A percentile compares a stretch with the other conserved stretches of the same genome.
Evolutionary conservation across 2,329 filamentous ascomycete species (phyloP).

Genomic region (Pleurostoma richardsiae): DNA sequence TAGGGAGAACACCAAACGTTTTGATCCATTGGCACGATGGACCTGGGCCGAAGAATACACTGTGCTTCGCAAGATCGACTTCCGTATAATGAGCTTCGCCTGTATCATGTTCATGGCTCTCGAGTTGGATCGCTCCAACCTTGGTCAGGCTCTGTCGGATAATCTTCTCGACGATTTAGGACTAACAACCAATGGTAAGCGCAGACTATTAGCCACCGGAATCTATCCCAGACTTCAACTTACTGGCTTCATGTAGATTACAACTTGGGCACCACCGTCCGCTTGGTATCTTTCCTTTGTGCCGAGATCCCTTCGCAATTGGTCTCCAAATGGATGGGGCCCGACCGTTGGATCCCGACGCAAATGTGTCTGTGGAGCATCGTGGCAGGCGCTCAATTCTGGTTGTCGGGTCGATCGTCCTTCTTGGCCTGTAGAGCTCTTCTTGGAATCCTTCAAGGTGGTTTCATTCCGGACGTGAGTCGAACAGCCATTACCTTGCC

Average conservation of each 20-base stretch:
- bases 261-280: conserved; percentile 44
- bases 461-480: conserved; percentile 38
- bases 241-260: conserved; percentile 23
- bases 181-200: conserved; percentile 37
- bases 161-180: conserved; percentile 37
- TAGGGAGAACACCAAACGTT: conserved; percentile 38
- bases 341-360: conserved; percentile 55
- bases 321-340: conserved; percentile 51
- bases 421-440: conserved; percentile 32
- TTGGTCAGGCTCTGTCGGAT: conserved; percentile 40
- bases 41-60: conserved; percentile 31
- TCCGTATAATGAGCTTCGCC: conserved; percentile 38
- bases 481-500: background rate
- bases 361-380: conserved; percentile 54
- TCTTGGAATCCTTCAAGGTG: conserved; percentile 36
- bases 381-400: conserved; percentile 43
- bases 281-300: conserved; percentile 42
- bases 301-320: conserved; percentile 59
- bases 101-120: conserved; percentile 46
- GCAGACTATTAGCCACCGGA: conserved; percentile 1
- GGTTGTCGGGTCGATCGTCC: conserved; percentile 28
- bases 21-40: conserved; percentile 38
- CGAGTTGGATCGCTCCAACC: conserved; percentile 43
- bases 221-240: no score
- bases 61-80: conserved; percentile 32